Percentiles rank a stretch among this genome's conserved stretches.
Evolutionary conservation across 164 flowering plant genomes (phyloP).

Genomic region (Tetracentron sinense): DNA sequence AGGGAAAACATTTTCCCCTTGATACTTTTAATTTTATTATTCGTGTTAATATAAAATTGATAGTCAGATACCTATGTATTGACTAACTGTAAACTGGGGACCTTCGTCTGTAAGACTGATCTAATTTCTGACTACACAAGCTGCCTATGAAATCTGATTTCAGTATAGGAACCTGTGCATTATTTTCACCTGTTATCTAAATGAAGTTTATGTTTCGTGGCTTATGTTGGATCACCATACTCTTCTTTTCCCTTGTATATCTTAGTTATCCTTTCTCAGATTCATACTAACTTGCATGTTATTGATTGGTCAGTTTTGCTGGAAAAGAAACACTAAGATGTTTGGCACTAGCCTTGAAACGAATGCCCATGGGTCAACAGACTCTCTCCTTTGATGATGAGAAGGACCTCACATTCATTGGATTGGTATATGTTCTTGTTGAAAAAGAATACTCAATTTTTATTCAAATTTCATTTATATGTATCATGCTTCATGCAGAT

Average conservation of each 20-base stretch:
- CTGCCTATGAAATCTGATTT: no score
- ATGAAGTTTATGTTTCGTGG: not conserved
- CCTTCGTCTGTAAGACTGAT: no score
- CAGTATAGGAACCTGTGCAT: not conserved
- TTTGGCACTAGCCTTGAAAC: constrained; percentile 82
- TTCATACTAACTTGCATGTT: constrained; percentile 12
- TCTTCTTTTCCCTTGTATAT: not conserved
- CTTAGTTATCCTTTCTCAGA: not conserved
- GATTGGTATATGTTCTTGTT: constrained; percentile 82
- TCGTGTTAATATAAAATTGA: no score
- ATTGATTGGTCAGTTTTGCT: constrained; percentile 59
- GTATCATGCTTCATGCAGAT: not conserved
- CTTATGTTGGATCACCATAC: not conserved
- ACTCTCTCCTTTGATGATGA: constrained; percentile 75
- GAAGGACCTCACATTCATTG: constrained; percentile 90
- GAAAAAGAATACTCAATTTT: not conserved
- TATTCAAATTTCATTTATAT: not conserved
- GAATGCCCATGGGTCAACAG: constrained; percentile 71
- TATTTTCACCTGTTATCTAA: not conserved
- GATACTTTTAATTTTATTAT: no score
- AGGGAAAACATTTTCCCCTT: no score
- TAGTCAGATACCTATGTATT: no score
- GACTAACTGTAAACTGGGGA: no score
- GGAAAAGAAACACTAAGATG: constrained; percentile 92
- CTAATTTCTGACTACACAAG: no score